Evolutionary conservation across 2,329 filamentous ascomycete species (phyloP).

Genomic region (Xylaria sp.): DNA sequence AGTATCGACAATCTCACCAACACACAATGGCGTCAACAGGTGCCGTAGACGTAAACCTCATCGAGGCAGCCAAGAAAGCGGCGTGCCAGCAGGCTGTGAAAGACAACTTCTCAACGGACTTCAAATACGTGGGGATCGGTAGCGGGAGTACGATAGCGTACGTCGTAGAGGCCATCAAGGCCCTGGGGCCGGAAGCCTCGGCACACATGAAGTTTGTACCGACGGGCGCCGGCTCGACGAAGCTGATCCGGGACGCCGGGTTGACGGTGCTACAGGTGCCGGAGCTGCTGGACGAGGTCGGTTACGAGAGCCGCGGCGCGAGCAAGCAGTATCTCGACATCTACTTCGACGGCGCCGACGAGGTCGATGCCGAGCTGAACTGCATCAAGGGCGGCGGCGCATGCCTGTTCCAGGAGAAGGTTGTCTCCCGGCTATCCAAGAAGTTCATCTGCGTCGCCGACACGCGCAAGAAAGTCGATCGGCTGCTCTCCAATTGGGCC

Average conservation of each 20-base stretch:
- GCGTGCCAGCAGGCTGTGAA: slow-evolving; percentile 74
- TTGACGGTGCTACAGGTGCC: slow-evolving; percentile 80
- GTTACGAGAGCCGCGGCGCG: slow-evolving; percentile 47
- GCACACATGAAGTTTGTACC: slow-evolving; percentile 82
- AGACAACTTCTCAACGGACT: slow-evolving; percentile 75
- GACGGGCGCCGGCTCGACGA: slow-evolving; percentile 88
- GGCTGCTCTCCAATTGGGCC: slow-evolving; percentile 78
- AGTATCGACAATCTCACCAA: background rate
- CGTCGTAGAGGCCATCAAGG: slow-evolving; percentile 80
- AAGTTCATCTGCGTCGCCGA: slow-evolving; percentile 92
- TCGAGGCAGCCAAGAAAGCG: slow-evolving; percentile 76
- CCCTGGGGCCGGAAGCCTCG: slow-evolving; percentile 60
- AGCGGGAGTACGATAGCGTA: slow-evolving; percentile 85
- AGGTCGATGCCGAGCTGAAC: slow-evolving; percentile 93
- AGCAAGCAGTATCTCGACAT: slow-evolving; percentile 73
- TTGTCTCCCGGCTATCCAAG: slow-evolving; percentile 83
- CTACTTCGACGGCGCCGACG: slow-evolving; percentile 94
- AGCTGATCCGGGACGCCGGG: slow-evolving; percentile 81
- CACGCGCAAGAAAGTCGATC: slow-evolving; percentile 83
- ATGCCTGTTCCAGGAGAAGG: slow-evolving; percentile 97
- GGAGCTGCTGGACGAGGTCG: slow-evolving; percentile 64
- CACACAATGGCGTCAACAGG: slow-evolving; percentile 27
- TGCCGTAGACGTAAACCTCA: slow-evolving; percentile 41
- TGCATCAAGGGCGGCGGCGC: slow-evolving; percentile 97
- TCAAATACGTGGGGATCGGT: slow-evolving; percentile 85